phyloP scores from a whole-genome alignment of 1,284 basidiomycete genomes.

The Cryptococcus sp. region DNA sequence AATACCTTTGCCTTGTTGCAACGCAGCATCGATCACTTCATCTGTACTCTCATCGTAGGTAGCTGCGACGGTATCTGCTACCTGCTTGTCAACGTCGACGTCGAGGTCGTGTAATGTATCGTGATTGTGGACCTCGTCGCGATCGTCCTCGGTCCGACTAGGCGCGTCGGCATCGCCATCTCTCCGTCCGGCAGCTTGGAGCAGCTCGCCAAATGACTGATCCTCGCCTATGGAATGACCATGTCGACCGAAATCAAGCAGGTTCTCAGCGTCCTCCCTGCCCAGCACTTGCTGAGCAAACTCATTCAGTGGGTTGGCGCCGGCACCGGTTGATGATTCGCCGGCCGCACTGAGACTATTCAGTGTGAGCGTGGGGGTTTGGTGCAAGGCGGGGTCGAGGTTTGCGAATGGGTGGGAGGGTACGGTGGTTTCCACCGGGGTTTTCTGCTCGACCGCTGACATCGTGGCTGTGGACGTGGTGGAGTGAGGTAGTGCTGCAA shows the following conservation, averaged over 20 bases:
- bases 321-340: not conserved
- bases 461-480: constrained; percentile 3
- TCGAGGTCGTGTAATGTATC: constrained; percentile 5
- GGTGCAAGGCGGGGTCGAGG: constrained; percentile 16
- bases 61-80: not conserved
- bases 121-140: constrained; percentile 1
- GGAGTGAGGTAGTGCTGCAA: not conserved
- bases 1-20: constrained; percentile 8
- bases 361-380: constrained; percentile 10
- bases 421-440: not conserved
- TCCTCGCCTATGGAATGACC: constrained; percentile 14
- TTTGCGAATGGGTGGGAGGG: constrained; percentile 4
- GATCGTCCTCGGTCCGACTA: not conserved
- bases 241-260: constrained; percentile 17
- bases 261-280: constrained; percentile 16
- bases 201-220: constrained; percentile 17
- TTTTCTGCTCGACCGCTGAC: constrained; percentile 5
- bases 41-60: not conserved
- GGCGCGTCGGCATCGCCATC: constrained; percentile 3
- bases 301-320: constrained; percentile 17
- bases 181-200: constrained; percentile 11
- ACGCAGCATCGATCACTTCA: not conserved
- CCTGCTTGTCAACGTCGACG: constrained; percentile 3
- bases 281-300: constrained; percentile 22
- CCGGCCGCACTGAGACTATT: constrained; percentile 9